Evolutionary conservation across 2,329 filamentous ascomycete genomes (phyloP).

Genomic region (Alternaria infectoria): DNA sequence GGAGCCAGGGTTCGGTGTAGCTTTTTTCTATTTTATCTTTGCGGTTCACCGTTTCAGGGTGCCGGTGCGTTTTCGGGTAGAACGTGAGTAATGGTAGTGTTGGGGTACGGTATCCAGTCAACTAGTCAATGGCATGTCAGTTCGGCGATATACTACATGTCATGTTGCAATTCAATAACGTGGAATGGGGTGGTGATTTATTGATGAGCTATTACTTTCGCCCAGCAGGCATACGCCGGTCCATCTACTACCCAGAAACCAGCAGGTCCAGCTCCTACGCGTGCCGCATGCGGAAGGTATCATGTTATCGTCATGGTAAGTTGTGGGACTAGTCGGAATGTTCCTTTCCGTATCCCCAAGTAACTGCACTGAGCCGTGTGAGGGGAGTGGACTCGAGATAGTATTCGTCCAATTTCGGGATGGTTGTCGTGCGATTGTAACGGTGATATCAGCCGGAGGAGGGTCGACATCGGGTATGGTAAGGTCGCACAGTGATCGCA

Average conservation of each 20-base stretch:
- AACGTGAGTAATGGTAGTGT: background rate
- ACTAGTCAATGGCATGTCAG: background rate
- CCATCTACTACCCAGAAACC: constrained; percentile 10
- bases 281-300: constrained; percentile 20
- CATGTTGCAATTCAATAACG: background rate
- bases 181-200: constrained; percentile 3
- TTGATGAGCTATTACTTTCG: constrained; percentile 12
- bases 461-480: constrained; percentile 27
- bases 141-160: background rate
- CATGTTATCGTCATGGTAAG: constrained; percentile 17
- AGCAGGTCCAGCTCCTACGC: constrained; percentile 5
- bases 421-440: constrained; percentile 27
- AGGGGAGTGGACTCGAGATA: constrained; percentile 15
- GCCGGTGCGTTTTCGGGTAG: background rate
- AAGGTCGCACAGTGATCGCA: constrained; percentile 29
- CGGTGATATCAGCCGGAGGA: constrained; percentile 28
- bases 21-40: background rate
- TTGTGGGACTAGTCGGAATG: constrained; percentile 1
- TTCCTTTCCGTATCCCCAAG: constrained; percentile 10
- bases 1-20: background rate
- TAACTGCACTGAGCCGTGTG: constrained; percentile 11
- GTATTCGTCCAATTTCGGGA: constrained; percentile 23
- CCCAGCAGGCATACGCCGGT: constrained; percentile 3
- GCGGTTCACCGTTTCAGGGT: background rate
- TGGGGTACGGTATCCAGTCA: background rate